These are phyloP conservation scores for Acer yangbiense DNA, from an alignment of 345 rosid species.

Conservation along the genomic window DNA sequence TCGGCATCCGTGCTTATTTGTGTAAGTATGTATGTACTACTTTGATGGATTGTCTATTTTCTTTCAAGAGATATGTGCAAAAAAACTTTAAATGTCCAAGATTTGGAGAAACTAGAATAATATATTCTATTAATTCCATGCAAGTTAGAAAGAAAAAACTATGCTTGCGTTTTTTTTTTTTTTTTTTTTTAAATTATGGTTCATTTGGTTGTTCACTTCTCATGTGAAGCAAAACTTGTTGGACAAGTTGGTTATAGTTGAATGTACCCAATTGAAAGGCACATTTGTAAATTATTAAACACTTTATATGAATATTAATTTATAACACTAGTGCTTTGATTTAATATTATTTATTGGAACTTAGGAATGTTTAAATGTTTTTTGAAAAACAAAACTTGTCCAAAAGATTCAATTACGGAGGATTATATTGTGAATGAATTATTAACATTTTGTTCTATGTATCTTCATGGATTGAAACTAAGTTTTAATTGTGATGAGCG, in stretches of 20 bases:
- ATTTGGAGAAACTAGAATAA: too few relatives aligned
- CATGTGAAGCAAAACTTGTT: background rate
- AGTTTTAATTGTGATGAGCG: too few relatives aligned
- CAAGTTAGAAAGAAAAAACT: background rate
- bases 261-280: constrained; percentile 11
- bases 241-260: background rate
- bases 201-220: constrained; percentile 8
- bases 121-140: too few relatives aligned
- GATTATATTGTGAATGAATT: background rate
- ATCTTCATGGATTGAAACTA: too few relatives aligned
- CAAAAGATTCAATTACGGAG: background rate
- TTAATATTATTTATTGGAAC: background rate
- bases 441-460: background rate
- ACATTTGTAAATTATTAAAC: too few relatives aligned
- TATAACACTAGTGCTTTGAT: too few relatives aligned
- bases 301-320: too few relatives aligned
- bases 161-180: too few relatives aligned
- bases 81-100: background rate
- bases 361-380: background rate
- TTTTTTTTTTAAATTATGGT: constrained; percentile 16
- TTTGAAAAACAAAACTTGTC: background rate
- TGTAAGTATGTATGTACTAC: background rate
- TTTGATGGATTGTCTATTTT: background rate
- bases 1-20: background rate
- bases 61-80: background rate